These are phyloP conservation scores for Inonotus obliquus DNA, from an alignment of 1,284 basidiomycete species.

Conservation along the genomic window DNA sequence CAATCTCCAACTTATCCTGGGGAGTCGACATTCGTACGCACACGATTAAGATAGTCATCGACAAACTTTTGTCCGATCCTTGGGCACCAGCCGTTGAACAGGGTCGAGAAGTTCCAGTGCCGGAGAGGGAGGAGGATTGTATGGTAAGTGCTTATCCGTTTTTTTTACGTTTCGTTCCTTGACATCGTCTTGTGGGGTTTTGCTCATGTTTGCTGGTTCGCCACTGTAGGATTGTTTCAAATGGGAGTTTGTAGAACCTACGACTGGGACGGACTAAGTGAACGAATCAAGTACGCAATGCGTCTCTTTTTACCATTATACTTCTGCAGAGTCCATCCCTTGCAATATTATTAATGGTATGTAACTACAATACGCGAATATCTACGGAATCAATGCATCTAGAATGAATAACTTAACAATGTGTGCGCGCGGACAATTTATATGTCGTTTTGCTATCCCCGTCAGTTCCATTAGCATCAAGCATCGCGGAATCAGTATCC, in stretches of 20 bases:
- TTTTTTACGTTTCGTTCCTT: neutral
- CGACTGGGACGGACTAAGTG: neutral
- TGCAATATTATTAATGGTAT: too few species aligned
- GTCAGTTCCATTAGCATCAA: too few species aligned
- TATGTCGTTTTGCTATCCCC: neutral
- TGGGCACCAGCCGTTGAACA: constrained; percentile 62
- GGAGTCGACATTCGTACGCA: constrained; percentile 78
- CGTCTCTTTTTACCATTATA: too few species aligned
- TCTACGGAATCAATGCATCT: neutral
- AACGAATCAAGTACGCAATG: too few species aligned
- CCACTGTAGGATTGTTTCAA: constrained; percentile 59
- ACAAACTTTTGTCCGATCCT: constrained; percentile 68
- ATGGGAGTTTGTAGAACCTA: constrained; percentile 66
- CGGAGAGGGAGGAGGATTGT: constrained; percentile 50
- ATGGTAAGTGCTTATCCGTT: constrained; percentile 49
- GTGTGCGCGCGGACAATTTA: neutral
- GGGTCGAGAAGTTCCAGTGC: constrained; percentile 57
- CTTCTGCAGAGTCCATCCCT: neutral
- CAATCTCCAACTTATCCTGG: constrained; percentile 83
- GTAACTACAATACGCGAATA: neutral
- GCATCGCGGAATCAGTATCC: too few species aligned
- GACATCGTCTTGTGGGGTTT: neutral
- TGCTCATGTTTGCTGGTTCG: neutral
- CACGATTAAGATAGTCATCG: constrained; percentile 79
- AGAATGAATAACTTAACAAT: neutral